Percentiles rank a stretch among this genome's conserved stretches.
Conservation (phyloP, 257 asterid species). For the Craterostigma plantagineum region DNA sequence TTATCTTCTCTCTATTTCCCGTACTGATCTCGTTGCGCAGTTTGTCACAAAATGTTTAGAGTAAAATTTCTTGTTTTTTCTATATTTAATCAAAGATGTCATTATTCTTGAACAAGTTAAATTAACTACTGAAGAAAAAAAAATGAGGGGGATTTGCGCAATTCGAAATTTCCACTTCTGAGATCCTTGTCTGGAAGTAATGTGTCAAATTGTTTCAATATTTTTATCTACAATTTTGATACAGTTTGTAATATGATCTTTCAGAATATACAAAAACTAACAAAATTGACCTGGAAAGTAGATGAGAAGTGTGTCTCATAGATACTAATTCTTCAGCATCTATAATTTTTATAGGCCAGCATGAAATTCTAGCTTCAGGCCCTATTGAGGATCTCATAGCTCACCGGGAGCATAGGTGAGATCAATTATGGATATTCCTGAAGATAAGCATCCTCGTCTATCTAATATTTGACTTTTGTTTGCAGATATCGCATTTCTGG, state of each 20-base stretch:
- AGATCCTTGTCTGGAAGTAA: neutral
- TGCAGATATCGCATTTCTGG: conserved; percentile 97
- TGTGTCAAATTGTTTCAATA: neutral
- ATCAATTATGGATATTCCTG: conserved; percentile 6
- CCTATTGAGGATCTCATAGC: conserved; percentile 99
- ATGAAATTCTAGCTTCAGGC: conserved; percentile 95
- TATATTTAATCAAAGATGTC: too few species aligned
- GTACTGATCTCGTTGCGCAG: conserved; percentile 5
- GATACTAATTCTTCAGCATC: neutral
- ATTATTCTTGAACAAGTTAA: too few species aligned
- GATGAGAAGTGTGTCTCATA: too few species aligned
- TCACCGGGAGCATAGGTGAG: conserved; percentile 95
- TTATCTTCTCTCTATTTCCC: conserved; percentile 8
- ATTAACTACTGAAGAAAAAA: too few species aligned
- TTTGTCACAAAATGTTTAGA: too few species aligned
- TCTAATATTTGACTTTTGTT: conserved; percentile 12
- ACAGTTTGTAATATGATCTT: too few species aligned
- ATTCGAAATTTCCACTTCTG: neutral
- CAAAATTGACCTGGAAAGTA: too few species aligned
- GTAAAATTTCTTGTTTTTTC: too few species aligned
- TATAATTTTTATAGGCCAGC: conserved; percentile 44
- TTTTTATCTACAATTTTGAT: too few species aligned
- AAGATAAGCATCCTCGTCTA: conserved; percentile 5
- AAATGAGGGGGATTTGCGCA: too few species aligned
- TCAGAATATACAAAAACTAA: too few species aligned